Evolutionary conservation across 2,329 filamentous ascomycete genomes (phyloP).

Genomic region (Ophiocordyceps polyrhachis-furcata): DNA sequence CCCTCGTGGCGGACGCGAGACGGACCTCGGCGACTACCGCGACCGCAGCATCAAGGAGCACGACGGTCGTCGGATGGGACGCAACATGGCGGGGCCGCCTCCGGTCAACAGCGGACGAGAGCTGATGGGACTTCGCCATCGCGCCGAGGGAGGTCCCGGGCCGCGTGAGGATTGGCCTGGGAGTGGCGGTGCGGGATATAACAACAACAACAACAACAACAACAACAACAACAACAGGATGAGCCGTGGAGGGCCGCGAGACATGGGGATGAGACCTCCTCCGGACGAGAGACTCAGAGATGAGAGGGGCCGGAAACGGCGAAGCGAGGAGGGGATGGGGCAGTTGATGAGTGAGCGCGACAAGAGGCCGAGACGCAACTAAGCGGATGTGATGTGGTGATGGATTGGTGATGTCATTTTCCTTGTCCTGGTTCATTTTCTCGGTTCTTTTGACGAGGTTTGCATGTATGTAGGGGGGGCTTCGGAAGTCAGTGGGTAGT

Average conservation of each 20-base stretch:
- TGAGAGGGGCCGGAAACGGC: slow-evolving; percentile 18
- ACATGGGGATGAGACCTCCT: slow-evolving; percentile 11
- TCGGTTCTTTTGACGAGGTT: too few relatives aligned
- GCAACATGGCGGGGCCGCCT: slow-evolving; percentile 13
- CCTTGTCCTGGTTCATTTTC: too few relatives aligned
- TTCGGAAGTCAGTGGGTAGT: background rate
- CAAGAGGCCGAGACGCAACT: slow-evolving; percentile 29
- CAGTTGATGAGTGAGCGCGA: slow-evolving; percentile 25
- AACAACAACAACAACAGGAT: slow-evolving; percentile 14
- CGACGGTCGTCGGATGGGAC: slow-evolving; percentile 13
- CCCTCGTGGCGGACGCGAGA: slow-evolving; percentile 21
- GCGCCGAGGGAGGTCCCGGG: slow-evolving; percentile 8
- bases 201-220: too few relatives aligned
- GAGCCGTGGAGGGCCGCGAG: slow-evolving; percentile 17
- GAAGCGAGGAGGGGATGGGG: slow-evolving; percentile 29
- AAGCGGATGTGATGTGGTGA: background rate
- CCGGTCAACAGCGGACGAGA: slow-evolving; percentile 13
- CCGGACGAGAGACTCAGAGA: slow-evolving; percentile 15
- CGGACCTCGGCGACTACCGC: slow-evolving; percentile 25
- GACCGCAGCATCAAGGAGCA: slow-evolving; percentile 20
- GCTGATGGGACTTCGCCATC: slow-evolving; percentile 12
- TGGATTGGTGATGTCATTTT: background rate
- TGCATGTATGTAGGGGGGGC: too few relatives aligned
- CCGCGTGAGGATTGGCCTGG: slow-evolving; percentile 4
- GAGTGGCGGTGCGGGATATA: slow-evolving; percentile 7